These are phyloP conservation scores for Chaetoceros tenuissimus DNA, from an alignment of 108 stramenopile genomes.

Conservation along the genomic window DNA sequence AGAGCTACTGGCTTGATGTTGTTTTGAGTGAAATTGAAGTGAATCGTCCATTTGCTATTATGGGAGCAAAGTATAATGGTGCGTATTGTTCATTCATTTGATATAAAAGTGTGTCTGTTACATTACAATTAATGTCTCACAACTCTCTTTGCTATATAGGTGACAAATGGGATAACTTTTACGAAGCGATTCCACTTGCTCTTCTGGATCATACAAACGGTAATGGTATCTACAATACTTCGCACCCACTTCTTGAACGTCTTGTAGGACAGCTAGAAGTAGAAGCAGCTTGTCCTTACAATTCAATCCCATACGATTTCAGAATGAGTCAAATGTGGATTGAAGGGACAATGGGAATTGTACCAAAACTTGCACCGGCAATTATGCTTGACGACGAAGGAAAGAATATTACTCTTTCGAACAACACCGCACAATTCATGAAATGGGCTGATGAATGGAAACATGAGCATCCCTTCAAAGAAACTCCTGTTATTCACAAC, in stretches of 20 bases:
- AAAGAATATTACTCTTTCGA: slow-evolving; percentile 46
- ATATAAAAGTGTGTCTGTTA: background rate
- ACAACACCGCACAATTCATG: slow-evolving; percentile 40
- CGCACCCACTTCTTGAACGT: slow-evolving; percentile 46
- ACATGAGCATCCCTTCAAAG: slow-evolving; percentile 34
- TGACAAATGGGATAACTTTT: slow-evolving; percentile 64
- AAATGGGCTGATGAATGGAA: slow-evolving; percentile 50
- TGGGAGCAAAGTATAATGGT: slow-evolving; percentile 57
- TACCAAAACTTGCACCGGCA: slow-evolving; percentile 37
- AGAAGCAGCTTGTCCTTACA: slow-evolving; percentile 54
- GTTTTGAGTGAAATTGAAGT: slow-evolving; percentile 38
- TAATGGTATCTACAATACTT: slow-evolving; percentile 65
- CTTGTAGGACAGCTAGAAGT: slow-evolving; percentile 53
- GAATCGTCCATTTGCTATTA: slow-evolving; percentile 48
- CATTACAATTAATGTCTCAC: background rate
- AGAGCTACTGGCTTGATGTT: slow-evolving; percentile 57
- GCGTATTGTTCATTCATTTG: slow-evolving; percentile 4
- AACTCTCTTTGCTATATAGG: slow-evolving; percentile 34
- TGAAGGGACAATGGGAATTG: slow-evolving; percentile 44
- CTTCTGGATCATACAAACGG: slow-evolving; percentile 62
- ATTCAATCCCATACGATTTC: slow-evolving; percentile 62
- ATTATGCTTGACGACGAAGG: slow-evolving; percentile 62
- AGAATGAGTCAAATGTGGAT: slow-evolving; percentile 66
- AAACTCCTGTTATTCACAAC: slow-evolving; percentile 53
- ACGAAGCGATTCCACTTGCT: slow-evolving; percentile 47